Evolutionary conservation across 371 early-diverging fungal genomes (phyloP).

Genomic region (Coemansia sp.): DNA sequence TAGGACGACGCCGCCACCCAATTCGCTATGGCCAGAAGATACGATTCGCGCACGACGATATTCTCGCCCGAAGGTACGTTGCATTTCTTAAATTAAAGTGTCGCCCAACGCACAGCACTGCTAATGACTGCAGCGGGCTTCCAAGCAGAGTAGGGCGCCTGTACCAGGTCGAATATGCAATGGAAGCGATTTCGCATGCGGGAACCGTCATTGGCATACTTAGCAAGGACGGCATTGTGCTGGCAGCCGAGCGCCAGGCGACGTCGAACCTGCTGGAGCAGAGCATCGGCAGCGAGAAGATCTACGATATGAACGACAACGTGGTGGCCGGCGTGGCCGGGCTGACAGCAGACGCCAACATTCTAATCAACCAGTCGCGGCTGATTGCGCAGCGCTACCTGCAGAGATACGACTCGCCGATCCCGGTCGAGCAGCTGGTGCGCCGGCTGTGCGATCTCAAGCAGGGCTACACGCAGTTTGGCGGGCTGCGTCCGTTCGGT

Average conservation of each 20-base stretch:
- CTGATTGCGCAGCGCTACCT: slow-evolving; percentile 89
- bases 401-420: slow-evolving; percentile 82
- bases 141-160: slow-evolving; percentile 76
- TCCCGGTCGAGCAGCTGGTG: slow-evolving; percentile 94
- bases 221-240: slow-evolving; percentile 91
- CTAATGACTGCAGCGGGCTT: not conserved
- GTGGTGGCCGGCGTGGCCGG: slow-evolving; percentile 98
- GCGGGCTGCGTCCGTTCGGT: slow-evolving; percentile 98
- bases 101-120: not conserved
- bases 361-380: slow-evolving; percentile 90
- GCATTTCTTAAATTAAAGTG: not conserved
- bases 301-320: slow-evolving; percentile 91
- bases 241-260: slow-evolving; percentile 97
- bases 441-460: slow-evolving; percentile 94
- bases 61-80: slow-evolving; percentile 96
- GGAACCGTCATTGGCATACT: slow-evolving; percentile 96
- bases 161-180: slow-evolving; percentile 99
- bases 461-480: slow-evolving; percentile 99
- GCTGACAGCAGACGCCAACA: slow-evolving; percentile 97
- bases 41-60: slow-evolving; percentile 97
- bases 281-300: slow-evolving; percentile 87
- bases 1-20: not conserved
- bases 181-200: slow-evolving; percentile 99
- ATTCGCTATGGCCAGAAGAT: slow-evolving; percentile 81
- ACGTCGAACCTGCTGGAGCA: slow-evolving; percentile 91